Percentiles rank a stretch among this genome's conserved stretches.
These are phyloP conservation scores for Metarhizium rileyi DNA, from an alignment of 2,329 filamentous ascomycete genomes.

Conservation along the genomic window DNA sequence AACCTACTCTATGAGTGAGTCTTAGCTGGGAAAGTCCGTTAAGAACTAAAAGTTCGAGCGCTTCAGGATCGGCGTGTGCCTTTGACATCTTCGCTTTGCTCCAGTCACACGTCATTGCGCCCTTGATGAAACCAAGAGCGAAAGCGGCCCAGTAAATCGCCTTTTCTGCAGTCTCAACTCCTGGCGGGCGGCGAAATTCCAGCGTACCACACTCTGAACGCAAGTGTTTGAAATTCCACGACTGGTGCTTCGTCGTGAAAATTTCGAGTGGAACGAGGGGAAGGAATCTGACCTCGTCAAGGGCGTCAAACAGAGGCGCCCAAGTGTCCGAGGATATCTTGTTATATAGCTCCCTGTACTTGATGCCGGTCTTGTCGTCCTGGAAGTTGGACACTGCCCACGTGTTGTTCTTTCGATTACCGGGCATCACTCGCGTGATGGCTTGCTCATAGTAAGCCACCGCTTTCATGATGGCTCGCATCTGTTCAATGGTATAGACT, in stretches of 20 bases:
- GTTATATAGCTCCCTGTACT: background rate
- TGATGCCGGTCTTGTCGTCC: background rate
- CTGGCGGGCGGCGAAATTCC: background rate
- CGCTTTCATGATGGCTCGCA: background rate
- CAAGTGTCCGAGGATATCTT: background rate
- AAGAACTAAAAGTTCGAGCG: no score
- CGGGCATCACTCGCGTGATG: background rate
- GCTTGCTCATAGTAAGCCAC: background rate
- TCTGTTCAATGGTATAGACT: background rate
- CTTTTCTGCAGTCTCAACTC: background rate
- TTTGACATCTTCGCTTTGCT: background rate
- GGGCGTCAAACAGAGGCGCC: background rate
- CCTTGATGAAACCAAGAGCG: background rate
- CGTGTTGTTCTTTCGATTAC: background rate
- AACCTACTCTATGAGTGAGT: no score
- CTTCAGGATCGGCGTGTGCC: background rate
- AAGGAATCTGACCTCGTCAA: background rate
- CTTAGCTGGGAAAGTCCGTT: no score
- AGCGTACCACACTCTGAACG: background rate
- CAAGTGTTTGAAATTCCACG: background rate
- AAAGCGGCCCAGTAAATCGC: background rate
- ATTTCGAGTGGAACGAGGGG: background rate
- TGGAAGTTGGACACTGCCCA: background rate
- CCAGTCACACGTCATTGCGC: background rate
- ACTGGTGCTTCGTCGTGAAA: background rate